Evolutionary conservation across 805 yeast genomes (phyloP), one percentile per base, ranked within the genome.

Genomic region (Tetrapisispora namnaoensis): DNA sequence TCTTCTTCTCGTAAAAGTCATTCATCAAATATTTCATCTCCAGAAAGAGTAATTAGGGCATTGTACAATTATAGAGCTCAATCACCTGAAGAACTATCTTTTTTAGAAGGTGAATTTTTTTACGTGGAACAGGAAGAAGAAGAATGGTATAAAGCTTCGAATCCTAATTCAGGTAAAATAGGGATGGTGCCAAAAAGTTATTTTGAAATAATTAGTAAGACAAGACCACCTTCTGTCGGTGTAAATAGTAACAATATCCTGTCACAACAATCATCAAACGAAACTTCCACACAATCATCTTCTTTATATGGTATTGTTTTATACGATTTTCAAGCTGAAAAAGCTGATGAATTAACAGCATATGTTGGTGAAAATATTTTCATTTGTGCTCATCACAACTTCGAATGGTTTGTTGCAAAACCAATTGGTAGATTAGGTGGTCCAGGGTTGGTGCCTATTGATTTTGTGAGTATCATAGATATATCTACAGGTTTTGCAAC

Each of bases 321-420:
- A 46, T 93, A 82, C 63, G 95, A 87, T 58, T 93, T 93, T 67
- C 75, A 72, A 52, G 97, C 98, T 6, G 76, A 73, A 57, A 70
- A 74, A 51, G 64, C 79, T 9, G 99, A 95, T 69, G 99, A 93
- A 67, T 74, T 93, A 54, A 83, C 83, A 53, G 87, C 91, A 2
- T 61, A 67, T 28, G 86, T 86, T 1, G 97, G 97, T 37, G 99
- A 93, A 59, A 83, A 86, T 58, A 76, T 93, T 53, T 86, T 90
- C 30, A 80, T 95, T 13, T 91, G 96, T 68, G 99, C 99, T 2
- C 97, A 91, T 67, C 95, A 91, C 62, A 89, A 88, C 49, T 85
- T 74, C 55, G 99, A 95, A 69, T 93, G 99, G 99, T 90, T 89
- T 58, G 93, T 93, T 51, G 98, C 97, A 5, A 93, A 93, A 65